phyloP scores from a whole-genome alignment of 345 rosid genomes.

The Salix brachista region DNA sequence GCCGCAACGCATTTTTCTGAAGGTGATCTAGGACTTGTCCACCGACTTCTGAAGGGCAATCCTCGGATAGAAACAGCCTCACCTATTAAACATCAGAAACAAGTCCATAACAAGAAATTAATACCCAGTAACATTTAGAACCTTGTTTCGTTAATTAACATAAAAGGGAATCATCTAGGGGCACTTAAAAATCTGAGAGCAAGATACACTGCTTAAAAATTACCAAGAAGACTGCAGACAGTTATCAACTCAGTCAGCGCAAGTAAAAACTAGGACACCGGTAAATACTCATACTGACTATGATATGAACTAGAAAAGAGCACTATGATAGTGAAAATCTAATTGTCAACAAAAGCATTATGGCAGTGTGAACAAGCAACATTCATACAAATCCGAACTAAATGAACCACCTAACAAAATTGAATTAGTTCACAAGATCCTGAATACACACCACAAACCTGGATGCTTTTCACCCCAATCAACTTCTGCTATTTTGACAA shows the following conservation, averaged over 20 bases:
- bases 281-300: not conserved
- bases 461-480: not conserved
- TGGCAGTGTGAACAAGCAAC: not conserved
- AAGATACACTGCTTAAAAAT: not conserved
- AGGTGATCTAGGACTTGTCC: conserved; percentile 17
- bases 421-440: not conserved
- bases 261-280: not conserved
- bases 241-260: not conserved
- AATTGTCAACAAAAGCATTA: not conserved
- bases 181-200: not conserved
- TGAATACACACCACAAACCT: not conserved
- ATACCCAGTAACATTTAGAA: not conserved
- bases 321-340: too few species aligned
- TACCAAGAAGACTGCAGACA: not conserved
- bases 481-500: not conserved
- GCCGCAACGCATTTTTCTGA: conserved; percentile 13
- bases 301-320: not conserved
- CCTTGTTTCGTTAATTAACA: not conserved
- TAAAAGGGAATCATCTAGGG: not conserved
- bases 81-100: conserved; percentile 32
- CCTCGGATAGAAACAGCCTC: conserved; percentile 41
- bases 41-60: conserved; percentile 48
- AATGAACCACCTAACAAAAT: not conserved
- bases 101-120: not conserved
- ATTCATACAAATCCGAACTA: not conserved